Conservation (phyloP, 352 stramenopile species). For the Phytophthora cajani region DNA sequence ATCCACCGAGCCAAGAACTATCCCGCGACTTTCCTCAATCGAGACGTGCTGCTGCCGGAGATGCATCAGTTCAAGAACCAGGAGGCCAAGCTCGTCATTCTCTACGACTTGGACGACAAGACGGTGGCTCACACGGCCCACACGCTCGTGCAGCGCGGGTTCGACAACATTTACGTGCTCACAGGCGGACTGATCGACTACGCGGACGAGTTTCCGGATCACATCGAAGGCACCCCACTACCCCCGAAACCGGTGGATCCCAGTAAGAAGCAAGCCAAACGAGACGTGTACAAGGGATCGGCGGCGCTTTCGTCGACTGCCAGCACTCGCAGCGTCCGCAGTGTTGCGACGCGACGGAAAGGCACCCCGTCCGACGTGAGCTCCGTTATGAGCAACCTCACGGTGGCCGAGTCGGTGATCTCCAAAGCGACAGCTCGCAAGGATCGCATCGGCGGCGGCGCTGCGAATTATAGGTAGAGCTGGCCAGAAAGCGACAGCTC, state of each 20-base stretch:
- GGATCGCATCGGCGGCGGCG: slow-evolving; percentile 40
- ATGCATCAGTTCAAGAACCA: slow-evolving; percentile 87
- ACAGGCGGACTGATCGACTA: slow-evolving; percentile 71
- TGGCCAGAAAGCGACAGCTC: slow-evolving; percentile 51
- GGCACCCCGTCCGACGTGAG: slow-evolving; percentile 60
- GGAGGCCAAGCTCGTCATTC: slow-evolving; percentile 73
- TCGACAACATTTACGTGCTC: slow-evolving; percentile 89
- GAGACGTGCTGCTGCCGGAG: slow-evolving; percentile 69
- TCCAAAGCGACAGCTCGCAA: slow-evolving; percentile 76
- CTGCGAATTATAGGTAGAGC: slow-evolving; percentile 61
- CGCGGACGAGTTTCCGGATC: slow-evolving; percentile 64
- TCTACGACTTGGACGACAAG: slow-evolving; percentile 85
- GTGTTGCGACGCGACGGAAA: slow-evolving; percentile 52
- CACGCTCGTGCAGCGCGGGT: slow-evolving; percentile 78
- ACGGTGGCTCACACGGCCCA: slow-evolving; percentile 63
- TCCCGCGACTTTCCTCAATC: slow-evolving; percentile 60
- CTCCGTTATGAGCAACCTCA: slow-evolving; percentile 67
- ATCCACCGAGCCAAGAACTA: slow-evolving; percentile 78
- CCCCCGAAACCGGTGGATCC: slow-evolving; percentile 63
- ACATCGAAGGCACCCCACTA: slow-evolving; percentile 67
- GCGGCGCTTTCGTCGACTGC: slow-evolving; percentile 45
- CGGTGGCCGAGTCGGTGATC: slow-evolving; percentile 79
- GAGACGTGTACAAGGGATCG: slow-evolving; percentile 60
- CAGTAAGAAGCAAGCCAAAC: slow-evolving; percentile 53
- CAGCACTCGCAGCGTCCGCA: slow-evolving; percentile 62